Conservation (phyloP, 352 stramenopile genomes). For the Elongisporangium anandrum region DNA sequence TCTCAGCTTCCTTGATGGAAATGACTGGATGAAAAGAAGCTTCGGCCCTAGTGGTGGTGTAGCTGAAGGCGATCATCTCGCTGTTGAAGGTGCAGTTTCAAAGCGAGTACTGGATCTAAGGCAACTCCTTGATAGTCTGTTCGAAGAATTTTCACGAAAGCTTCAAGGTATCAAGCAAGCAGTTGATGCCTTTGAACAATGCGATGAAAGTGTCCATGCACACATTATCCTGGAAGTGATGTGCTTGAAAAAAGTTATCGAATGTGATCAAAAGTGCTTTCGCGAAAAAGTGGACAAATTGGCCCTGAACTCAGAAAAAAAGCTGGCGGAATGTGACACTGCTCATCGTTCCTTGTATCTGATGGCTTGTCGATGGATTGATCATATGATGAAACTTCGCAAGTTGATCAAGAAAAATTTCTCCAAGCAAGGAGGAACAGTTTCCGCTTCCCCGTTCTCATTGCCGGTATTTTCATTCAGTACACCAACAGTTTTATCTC, state of each 20-base stretch:
- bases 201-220: slow-evolving; percentile 41
- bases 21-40: slow-evolving; percentile 8
- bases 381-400: slow-evolving; percentile 66
- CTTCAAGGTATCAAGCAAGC: slow-evolving; percentile 52
- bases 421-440: slow-evolving; percentile 17
- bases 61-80: slow-evolving; percentile 10
- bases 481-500: slow-evolving; percentile 36
- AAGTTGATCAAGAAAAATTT: slow-evolving; percentile 64
- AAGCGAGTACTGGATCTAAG: slow-evolving; percentile 26
- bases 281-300: slow-evolving; percentile 35
- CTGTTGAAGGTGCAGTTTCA: slow-evolving; percentile 25
- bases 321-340: slow-evolving; percentile 31
- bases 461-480: slow-evolving; percentile 47
- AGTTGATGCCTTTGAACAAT: slow-evolving; percentile 56
- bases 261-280: slow-evolving; percentile 35
- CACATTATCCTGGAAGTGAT: slow-evolving; percentile 69
- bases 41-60: background rate
- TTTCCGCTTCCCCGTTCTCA: slow-evolving; percentile 13
- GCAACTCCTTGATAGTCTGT: slow-evolving; percentile 33
- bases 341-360: slow-evolving; percentile 60
- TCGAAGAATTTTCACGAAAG: slow-evolving; percentile 56
- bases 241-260: slow-evolving; percentile 42
- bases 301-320: slow-evolving; percentile 16
- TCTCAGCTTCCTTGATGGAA: slow-evolving; percentile 22
- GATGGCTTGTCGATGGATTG: slow-evolving; percentile 69